A percentile compares a stretch with the other conserved stretches of the same genome.
Conservation (phyloP, 768 basidiomycete genomes). For the Agaricus subrufescens region DNA sequence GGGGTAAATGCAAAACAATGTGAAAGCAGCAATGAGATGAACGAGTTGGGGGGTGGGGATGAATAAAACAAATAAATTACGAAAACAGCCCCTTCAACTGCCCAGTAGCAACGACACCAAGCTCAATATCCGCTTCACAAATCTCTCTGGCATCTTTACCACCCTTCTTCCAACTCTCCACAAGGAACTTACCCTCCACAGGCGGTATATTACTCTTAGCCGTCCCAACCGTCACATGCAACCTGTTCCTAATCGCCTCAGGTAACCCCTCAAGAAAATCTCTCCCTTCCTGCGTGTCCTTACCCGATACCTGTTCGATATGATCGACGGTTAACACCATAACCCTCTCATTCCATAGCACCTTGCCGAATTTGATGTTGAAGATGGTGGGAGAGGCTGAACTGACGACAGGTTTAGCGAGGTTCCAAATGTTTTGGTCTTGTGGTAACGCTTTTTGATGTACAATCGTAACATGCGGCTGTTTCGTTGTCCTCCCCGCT, state of each 20-base stretch:
- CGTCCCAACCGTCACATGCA: slow-evolving; percentile 92
- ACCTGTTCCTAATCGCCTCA: slow-evolving; percentile 36
- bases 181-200: slow-evolving; percentile 67
- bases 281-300: slow-evolving; percentile 27
- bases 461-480: slow-evolving; percentile 85
- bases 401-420: slow-evolving; percentile 41
- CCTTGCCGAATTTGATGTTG: slow-evolving; percentile 49
- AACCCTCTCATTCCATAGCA: slow-evolving; percentile 74
- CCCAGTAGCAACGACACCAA: background rate
- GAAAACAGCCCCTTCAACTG: slow-evolving; percentile 4
- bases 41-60: too few relatives aligned
- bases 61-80: background rate
- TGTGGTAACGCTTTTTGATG: slow-evolving; percentile 48
- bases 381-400: slow-evolving; percentile 46
- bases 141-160: slow-evolving; percentile 12
- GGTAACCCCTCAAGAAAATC: slow-evolving; percentile 46
- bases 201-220: slow-evolving; percentile 41
- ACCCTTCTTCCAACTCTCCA: slow-evolving; percentile 47
- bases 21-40: too few relatives aligned
- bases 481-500: slow-evolving; percentile 41
- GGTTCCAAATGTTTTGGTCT: slow-evolving; percentile 37
- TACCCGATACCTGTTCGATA: slow-evolving; percentile 26
- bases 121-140: background rate
- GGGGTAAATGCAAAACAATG: too few relatives aligned
- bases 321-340: slow-evolving; percentile 78